Percentiles rank a stretch among this genome's conserved stretches.
These are phyloP conservation scores for Purpureocillium lavendulum DNA, from an alignment of 2,329 filamentous ascomycete species.

Conservation along the genomic window DNA sequence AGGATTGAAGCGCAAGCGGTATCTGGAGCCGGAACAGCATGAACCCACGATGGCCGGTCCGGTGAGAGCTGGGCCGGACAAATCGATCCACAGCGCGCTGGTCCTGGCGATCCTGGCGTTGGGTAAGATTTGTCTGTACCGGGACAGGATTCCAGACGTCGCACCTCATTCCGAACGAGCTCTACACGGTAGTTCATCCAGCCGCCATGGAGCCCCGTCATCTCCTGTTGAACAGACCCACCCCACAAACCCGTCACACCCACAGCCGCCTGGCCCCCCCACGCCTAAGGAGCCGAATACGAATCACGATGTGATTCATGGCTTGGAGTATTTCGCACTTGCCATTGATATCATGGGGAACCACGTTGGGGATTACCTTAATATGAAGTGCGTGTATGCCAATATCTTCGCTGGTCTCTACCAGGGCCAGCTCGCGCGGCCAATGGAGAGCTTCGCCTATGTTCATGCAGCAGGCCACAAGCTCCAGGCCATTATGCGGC, in stretches of 20 bases:
- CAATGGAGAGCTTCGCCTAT: conserved; percentile 71
- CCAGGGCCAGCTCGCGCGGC: conserved; percentile 76
- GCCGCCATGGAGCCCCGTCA: conserved; percentile 41
- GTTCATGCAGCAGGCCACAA: conserved; percentile 49
- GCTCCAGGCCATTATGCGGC: conserved; percentile 66
- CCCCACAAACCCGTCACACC: conserved; percentile 33
- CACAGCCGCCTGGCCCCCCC: conserved; percentile 39
- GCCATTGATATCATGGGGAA: conserved; percentile 85
- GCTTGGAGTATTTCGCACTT: conserved; percentile 80
- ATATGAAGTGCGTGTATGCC: conserved; percentile 77
- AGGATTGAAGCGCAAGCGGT: conserved; percentile 47
- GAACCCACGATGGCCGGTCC: conserved; percentile 18
- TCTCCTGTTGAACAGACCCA: conserved; percentile 50
- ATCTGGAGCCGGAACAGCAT: conserved; percentile 30
- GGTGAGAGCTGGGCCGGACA: conserved; percentile 41
- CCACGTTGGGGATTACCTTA: conserved; percentile 68
- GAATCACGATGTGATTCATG: conserved; percentile 82
- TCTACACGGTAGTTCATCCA: conserved; percentile 24
- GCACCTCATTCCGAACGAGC: conserved; percentile 29
- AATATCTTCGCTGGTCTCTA: conserved; percentile 81
- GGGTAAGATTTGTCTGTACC: conserved; percentile 69
- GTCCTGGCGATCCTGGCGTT: conserved; percentile 77
- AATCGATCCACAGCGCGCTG: conserved; percentile 72
- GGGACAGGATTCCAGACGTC: conserved; percentile 47
- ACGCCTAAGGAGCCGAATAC: conserved; percentile 44